Evolutionary conservation across 106 monocot genomes (phyloP), one percentile per base, ranked within the genome.

Genomic region (Dendrobium huoshanense): DNA sequence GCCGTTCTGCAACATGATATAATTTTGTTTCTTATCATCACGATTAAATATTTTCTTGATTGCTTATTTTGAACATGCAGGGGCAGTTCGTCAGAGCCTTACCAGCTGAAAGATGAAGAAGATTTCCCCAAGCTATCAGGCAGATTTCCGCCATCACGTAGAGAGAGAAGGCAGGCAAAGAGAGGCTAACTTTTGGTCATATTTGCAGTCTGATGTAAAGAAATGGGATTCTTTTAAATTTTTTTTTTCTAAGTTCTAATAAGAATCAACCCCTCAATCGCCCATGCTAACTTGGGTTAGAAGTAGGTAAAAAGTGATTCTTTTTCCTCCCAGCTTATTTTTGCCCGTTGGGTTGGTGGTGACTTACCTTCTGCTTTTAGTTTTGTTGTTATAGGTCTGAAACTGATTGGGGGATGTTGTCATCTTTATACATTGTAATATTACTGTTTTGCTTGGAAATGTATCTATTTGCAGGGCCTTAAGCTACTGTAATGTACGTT

Each of bases 101-200:
- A 86, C 77, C 87, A 54, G 11, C 45, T 90, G 81, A 90, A 90
- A 87, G 78, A 90, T 37, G 84, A 82, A 2, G 87, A 90, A 2
- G 87, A 90, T 45, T 90, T 90, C 56, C 90, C 88, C 43, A 88
- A 88, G n/a, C 72, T 90, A 9, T 80, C 86, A 7, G 75, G 72
- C 67, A 74, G 75, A 75, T 78, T 43, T 31, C 45, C 55, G 5
- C 55, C 31, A 33, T 45, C 79, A 67, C 43, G 72, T 61, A 19
- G 22, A 20, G n/a, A 61, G n/a, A 61, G n/a, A 7, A 22, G 22
- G 61, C 61, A 45, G 56, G 56, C 56, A 16, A 56, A 56, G 17
- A 56, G 19, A 56, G 56, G 56, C 19, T 56, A 56, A 56, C 19
- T 19, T 56, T 56, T 56, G 13, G 56, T 56, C 56, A 15, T 56